phyloP scores from a whole-genome alignment of 768 basidiomycete genomes.

The Rhizopogon vinicolor region DNA sequence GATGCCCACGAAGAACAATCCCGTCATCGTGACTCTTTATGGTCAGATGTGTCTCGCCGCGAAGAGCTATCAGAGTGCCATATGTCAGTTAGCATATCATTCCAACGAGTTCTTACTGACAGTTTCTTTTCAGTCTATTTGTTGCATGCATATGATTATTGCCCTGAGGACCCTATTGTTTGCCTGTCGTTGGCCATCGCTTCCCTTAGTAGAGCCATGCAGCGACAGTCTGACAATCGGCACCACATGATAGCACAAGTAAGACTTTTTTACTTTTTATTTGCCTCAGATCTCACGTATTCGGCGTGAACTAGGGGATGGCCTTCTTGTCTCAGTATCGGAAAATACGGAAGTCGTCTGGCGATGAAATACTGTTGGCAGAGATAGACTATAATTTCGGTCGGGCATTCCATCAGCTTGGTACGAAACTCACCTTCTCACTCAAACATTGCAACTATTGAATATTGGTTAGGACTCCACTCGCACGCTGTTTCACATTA shows the following conservation, averaged over 20 bases:
- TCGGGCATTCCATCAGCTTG: slow-evolving; percentile 88
- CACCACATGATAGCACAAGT: slow-evolving; percentile 84
- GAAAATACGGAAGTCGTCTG: slow-evolving; percentile 43
- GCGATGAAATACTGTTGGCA: slow-evolving; percentile 35
- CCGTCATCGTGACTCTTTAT: slow-evolving; percentile 67
- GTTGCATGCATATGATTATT: slow-evolving; percentile 83
- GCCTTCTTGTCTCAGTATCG: slow-evolving; percentile 85
- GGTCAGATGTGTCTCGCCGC: slow-evolving; percentile 81
- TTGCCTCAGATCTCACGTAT: neutral
- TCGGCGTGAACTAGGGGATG: slow-evolving; percentile 49
- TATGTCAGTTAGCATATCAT: slow-evolving; percentile 55
- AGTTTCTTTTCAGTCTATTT: slow-evolving; percentile 62
- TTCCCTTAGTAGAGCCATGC: slow-evolving; percentile 87
- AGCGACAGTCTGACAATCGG: slow-evolving; percentile 90
- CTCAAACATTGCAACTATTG: neutral
- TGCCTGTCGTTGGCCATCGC: slow-evolving; percentile 80
- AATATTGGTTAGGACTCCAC: slow-evolving; percentile 54
- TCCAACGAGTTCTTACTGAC: neutral
- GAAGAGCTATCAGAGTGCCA: slow-evolving; percentile 85
- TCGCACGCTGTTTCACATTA: slow-evolving; percentile 85
- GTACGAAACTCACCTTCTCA: slow-evolving; percentile 34
- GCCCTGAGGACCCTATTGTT: slow-evolving; percentile 78
- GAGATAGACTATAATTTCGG: slow-evolving; percentile 96
- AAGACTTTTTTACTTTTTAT: neutral
- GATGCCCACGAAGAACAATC: slow-evolving; percentile 67